Conservation (phyloP, 208 protist genomes). For the Trypanosoma rangeli region DNA sequence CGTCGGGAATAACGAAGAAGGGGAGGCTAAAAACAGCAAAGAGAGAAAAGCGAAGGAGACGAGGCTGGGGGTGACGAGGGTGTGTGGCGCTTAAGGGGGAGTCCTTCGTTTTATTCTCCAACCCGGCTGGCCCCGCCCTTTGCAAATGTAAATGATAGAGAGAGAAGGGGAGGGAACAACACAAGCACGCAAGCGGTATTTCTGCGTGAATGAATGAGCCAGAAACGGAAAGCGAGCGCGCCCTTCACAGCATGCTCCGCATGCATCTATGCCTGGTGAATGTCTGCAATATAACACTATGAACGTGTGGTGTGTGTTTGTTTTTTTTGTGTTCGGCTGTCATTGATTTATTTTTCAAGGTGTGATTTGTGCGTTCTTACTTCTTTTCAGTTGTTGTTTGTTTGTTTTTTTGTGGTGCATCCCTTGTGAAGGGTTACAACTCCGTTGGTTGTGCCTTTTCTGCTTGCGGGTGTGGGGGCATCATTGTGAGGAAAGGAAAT, state of each 20-base stretch:
- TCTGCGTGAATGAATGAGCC: neutral
- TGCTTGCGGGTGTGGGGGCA: neutral
- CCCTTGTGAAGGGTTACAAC: neutral
- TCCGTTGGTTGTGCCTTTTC: neutral
- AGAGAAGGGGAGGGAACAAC: conserved; percentile 5
- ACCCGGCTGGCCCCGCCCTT: too few species aligned
- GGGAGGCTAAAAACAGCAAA: neutral
- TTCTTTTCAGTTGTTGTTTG: conserved; percentile 8
- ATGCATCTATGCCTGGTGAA: neutral
- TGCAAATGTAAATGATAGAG: conserved; percentile 2
- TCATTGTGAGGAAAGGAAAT: too few species aligned
- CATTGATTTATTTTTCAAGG: too few species aligned
- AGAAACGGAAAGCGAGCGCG: neutral
- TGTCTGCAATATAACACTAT: neutral
- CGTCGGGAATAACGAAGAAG: neutral
- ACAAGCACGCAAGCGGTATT: neutral
- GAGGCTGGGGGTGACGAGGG: neutral
- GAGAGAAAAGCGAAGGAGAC: conserved; percentile 8
- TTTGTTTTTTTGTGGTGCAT: neutral
- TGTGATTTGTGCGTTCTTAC: too few species aligned
- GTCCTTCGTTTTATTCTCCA: too few species aligned
- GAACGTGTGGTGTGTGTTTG: neutral
- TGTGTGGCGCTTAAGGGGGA: too few species aligned
- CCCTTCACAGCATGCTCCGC: neutral
- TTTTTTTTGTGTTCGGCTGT: conserved; percentile 19